Percentiles rank a stretch among this genome's conserved stretches.
Evolutionary conservation across 495 filamentous ascomycete species (phyloP).

Genomic region (Neurospora sp.): DNA sequence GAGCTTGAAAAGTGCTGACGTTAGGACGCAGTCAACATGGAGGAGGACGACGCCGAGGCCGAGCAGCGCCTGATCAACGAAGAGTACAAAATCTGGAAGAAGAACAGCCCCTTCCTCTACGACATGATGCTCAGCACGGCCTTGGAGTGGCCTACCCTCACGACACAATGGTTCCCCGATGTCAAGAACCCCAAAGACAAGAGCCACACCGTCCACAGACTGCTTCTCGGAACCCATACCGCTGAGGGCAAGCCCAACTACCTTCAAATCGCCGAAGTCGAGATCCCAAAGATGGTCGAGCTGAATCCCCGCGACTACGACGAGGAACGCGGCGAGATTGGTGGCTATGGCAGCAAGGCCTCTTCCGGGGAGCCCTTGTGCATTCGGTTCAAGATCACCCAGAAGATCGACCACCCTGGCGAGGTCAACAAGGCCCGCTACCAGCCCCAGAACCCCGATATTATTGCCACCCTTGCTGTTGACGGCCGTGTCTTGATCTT

Average conservation of each 20-base stretch:
- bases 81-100: constrained; percentile 99
- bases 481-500: constrained; percentile 86
- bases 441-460: constrained; percentile 93
- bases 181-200: constrained; percentile 78
- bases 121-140: constrained; percentile 91
- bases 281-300: constrained; percentile 69
- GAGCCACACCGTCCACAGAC: constrained; percentile 76
- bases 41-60: constrained; percentile 58
- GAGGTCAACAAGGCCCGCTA: constrained; percentile 99
- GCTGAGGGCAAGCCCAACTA: constrained; percentile 81
- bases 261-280: constrained; percentile 85
- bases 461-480: constrained; percentile 88
- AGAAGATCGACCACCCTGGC: constrained; percentile 91
- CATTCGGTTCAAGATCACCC: constrained; percentile 79
- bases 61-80: constrained; percentile 87
- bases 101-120: constrained; percentile 97
- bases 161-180: constrained; percentile 96
- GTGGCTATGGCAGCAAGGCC: constrained; percentile 72
- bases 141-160: constrained; percentile 95
- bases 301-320: constrained; percentile 76
- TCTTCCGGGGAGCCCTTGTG: constrained; percentile 38
- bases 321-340: constrained; percentile 83
- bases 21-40: constrained; percentile 34
- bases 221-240: constrained; percentile 92
- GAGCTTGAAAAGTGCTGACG: background rate